Base-by-base conservation (phyloP, 345 rosid genomes). In the Aquilaria malaccensis region DNA sequence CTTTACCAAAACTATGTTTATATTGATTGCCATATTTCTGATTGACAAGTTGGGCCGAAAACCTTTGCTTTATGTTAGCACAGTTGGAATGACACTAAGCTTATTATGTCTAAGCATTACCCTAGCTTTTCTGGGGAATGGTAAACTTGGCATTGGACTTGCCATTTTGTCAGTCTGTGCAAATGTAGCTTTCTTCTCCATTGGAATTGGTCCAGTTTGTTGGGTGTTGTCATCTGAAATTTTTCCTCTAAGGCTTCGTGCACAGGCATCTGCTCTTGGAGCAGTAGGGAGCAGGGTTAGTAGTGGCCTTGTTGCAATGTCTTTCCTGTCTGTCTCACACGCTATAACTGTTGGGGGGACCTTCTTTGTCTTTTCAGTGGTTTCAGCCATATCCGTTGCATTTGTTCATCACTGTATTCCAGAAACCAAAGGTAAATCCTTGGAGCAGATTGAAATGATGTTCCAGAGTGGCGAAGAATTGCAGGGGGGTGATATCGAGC, bases 141-240 rank as follows among this genome's bases (percentile, higher is more conserved):
- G 82, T 7, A 32, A 33, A 46, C 12, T 75, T 0, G 85, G 78
- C 11, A 72, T 81, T 33, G 74, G 22, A 1, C 56, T 87, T 58
- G 68, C 85, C 30, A 59, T 83, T 2, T 15, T 83, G 3, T 74
- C 77, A 3, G 77, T 87, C 9, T 81, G 85, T 59, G 79, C 81
- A 41, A 82, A 79, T 59, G 85, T 85, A 43, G 91, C 83, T 4
- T 84, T 87, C 77, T 87, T 87, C 62, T 87, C 87, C 0, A 55
- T 87, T 7, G 91, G 95, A 13, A 78, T 85, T 1, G 88, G 91
- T 2, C 95, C 87, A 1, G 33, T 84, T 45, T 79, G 81, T 50
- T 78, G 95, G 88, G 91, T 87, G 3, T 9, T 82, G 55, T 75
- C 83, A 48, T 67, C 88, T 4, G 87, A 87, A 68, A 81, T 85